These are phyloP conservation scores for Hypoxylon sp. DNA, from an alignment of 2,329 filamentous ascomycete species.

Conservation along the genomic window DNA sequence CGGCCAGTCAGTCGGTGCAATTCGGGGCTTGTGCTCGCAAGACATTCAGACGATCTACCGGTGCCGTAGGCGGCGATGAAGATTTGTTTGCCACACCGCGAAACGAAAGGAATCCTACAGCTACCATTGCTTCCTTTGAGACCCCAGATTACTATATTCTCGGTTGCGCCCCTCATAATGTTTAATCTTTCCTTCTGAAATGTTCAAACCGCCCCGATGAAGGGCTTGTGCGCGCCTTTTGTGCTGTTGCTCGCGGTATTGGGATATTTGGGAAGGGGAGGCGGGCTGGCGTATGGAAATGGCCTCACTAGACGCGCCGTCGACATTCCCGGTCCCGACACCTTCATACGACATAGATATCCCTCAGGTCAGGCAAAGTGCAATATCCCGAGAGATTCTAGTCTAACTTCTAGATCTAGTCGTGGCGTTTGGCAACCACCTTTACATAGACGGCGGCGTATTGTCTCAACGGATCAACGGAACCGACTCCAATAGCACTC, in stretches of 20 bases:
- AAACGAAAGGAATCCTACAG: conserved; percentile 34
- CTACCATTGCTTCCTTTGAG: conserved; percentile 31
- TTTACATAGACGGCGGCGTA: conserved; percentile 59
- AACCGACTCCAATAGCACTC: conserved; percentile 40
- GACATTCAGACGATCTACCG: conserved; percentile 24
- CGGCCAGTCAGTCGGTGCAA: conserved; percentile 18
- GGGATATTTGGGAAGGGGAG: conserved; percentile 45
- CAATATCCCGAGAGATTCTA: neutral
- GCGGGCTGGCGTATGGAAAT: conserved; percentile 36
- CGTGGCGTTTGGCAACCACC: conserved; percentile 56
- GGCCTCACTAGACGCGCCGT: conserved; percentile 42
- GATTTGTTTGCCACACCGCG: conserved; percentile 10
- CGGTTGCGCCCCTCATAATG: conserved; percentile 43
- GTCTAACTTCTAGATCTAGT: conserved; percentile 43
- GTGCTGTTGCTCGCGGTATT: conserved; percentile 51
- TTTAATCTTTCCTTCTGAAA: conserved; percentile 47
- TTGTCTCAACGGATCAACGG: conserved; percentile 51
- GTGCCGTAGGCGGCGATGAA: conserved; percentile 30
- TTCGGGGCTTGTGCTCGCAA: conserved; percentile 14
- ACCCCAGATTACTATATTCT: conserved; percentile 37
- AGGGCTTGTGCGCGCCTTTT: conserved; percentile 50
- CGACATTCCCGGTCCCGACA: conserved; percentile 46
- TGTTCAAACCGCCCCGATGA: conserved; percentile 50
- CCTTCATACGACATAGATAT: conserved; percentile 48
- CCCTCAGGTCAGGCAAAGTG: conserved; percentile 42